These are phyloP conservation scores for Liriodendron chinense DNA, from an alignment of 164 flowering plant species.

Conservation along the genomic window DNA sequence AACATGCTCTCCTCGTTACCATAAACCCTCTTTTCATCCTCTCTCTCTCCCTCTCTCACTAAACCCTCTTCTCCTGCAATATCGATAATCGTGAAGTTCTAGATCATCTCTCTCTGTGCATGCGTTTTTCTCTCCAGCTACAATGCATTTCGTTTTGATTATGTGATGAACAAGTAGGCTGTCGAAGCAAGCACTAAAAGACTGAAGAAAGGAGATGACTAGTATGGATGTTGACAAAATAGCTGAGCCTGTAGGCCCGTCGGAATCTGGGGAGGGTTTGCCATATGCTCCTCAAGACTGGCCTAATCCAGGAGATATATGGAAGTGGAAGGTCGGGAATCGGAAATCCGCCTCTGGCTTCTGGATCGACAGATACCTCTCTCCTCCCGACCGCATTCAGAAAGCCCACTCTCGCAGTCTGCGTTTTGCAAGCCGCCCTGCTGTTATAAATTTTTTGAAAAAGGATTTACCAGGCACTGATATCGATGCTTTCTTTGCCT, in stretches of 20 bases:
- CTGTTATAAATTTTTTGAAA: conserved; percentile 43
- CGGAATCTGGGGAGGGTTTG: conserved; percentile 57
- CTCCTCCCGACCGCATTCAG: conserved; percentile 43
- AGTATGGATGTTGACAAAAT: too few species aligned
- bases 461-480: conserved; percentile 49
- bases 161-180: too few species aligned
- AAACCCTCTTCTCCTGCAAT: too few species aligned
- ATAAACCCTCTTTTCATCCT: too few species aligned
- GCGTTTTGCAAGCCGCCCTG: conserved; percentile 53
- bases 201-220: too few species aligned
- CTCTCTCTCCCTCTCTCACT: too few species aligned
- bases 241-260: conserved; percentile 33
- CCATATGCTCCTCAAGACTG: conserved; percentile 88
- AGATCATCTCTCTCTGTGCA: too few species aligned
- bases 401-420: conserved; percentile 5
- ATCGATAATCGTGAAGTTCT: too few species aligned
- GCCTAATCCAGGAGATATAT: conserved; percentile 75
- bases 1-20: too few species aligned
- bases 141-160: too few species aligned
- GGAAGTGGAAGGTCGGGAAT: conserved; percentile 77
- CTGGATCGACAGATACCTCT: conserved; percentile 60
- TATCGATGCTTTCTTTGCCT: conserved; percentile 56
- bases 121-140: too few species aligned
- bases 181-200: too few species aligned
- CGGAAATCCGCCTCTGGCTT: conserved; percentile 45